Conservation (phyloP, 495 filamentous ascomycete genomes). For the Delitschia confertaspora region DNA sequence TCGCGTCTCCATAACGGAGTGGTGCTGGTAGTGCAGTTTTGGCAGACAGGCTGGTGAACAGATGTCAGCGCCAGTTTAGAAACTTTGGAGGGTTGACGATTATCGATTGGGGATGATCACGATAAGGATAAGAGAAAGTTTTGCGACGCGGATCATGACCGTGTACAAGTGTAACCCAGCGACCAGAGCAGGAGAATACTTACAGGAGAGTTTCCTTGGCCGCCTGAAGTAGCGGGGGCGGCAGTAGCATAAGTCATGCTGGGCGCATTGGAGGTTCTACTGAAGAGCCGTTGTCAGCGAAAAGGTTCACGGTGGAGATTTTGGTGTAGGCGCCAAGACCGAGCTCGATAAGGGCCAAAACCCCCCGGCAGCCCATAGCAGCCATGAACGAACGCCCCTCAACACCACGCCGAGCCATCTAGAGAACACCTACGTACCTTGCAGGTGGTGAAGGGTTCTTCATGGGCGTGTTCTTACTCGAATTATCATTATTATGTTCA, state of each 20-base stretch:
- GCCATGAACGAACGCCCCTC: neutral
- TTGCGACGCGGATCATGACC: conserved; percentile 4
- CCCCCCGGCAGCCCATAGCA: conserved; percentile 8
- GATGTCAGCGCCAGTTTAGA: conserved; percentile 45
- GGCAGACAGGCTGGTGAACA: conserved; percentile 80
- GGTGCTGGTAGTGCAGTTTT: conserved; percentile 92
- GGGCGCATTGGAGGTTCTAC: conserved; percentile 45
- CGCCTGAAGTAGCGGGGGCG: conserved; percentile 59
- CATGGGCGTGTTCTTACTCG: conserved; percentile 6
- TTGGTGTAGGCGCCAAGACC: conserved; percentile 14
- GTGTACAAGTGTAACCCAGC: neutral
- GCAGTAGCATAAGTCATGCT: conserved; percentile 54
- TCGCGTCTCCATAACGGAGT: conserved; percentile 96
- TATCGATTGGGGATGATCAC: conserved; percentile 15
- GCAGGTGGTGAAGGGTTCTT: conserved; percentile 12
- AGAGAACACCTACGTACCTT: conserved; percentile 11
- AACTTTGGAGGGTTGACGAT: conserved; percentile 1
- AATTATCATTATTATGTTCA: conserved; percentile 1
- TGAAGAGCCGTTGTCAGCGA: conserved; percentile 21
- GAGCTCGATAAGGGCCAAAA: conserved; percentile 17
- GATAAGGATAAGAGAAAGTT: conserved; percentile 30
- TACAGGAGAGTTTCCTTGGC: conserved; percentile 58
- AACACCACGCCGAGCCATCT: no score
- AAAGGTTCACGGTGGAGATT: conserved; percentile 20
- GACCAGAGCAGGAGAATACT: conserved; percentile 32